These are phyloP conservation scores for Podospora pseudoanserina DNA, from an alignment of 495 filamentous ascomycete genomes.

Conservation along the genomic window DNA sequence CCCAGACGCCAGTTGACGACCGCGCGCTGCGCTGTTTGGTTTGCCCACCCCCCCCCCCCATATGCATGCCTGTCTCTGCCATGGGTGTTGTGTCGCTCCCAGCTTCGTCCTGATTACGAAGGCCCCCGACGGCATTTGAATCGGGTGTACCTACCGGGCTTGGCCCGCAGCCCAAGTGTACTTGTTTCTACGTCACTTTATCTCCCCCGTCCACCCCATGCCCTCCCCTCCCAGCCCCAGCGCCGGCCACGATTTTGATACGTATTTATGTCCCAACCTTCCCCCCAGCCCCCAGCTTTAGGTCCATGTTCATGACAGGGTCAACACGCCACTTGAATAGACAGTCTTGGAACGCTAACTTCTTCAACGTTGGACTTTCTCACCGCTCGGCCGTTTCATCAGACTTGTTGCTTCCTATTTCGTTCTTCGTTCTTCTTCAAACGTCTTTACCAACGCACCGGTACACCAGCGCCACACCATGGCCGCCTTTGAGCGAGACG, in stretches of 20 bases:
- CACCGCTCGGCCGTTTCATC: constrained; percentile 4
- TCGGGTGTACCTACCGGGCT: constrained; percentile 7
- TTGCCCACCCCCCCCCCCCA: constrained; percentile 4
- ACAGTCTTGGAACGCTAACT: constrained; percentile 11
- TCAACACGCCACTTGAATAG: constrained; percentile 11
- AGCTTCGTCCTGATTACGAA: constrained; percentile 14
- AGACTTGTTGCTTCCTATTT: neutral
- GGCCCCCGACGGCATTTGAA: neutral
- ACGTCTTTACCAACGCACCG: neutral
- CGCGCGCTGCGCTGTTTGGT: neutral
- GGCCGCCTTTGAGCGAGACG: neutral
- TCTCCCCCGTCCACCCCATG: constrained; percentile 6
- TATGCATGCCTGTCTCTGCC: constrained; percentile 17
- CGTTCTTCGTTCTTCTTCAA: constrained; percentile 5
- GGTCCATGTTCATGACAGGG: constrained; percentile 5
- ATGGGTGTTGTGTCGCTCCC: constrained; percentile 11
- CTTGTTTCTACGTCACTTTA: constrained; percentile 18
- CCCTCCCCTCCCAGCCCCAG: neutral
- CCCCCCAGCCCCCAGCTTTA: neutral
- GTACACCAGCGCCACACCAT: constrained; percentile 3
- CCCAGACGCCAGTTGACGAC: constrained; percentile 13
- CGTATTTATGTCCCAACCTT: constrained; percentile 11
- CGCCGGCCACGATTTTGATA: constrained; percentile 3
- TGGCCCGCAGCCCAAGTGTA: constrained; percentile 14
- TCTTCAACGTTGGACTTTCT: constrained; percentile 13